Evolutionary conservation across 148 eudicot species (phyloP), one percentile per base, ranked within the genome.

Genomic region (Simmondsia chinensis): DNA sequence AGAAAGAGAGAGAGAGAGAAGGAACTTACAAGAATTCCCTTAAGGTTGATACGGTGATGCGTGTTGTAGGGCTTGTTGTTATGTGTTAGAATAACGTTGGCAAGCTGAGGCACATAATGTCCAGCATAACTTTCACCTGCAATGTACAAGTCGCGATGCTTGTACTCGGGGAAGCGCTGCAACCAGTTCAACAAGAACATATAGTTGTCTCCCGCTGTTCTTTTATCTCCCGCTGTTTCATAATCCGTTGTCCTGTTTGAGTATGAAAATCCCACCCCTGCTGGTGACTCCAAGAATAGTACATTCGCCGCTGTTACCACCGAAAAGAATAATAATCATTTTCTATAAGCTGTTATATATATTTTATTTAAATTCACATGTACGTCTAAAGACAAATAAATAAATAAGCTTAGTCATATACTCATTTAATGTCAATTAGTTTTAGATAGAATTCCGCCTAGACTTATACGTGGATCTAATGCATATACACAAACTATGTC

Each of bases 221-320:
- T 20, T 28, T 33, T 48, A 28, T 48, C 52, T 18, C 52, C 39
- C 8, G 15, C 12, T 5, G 20, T 25, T 2, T 15, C 12, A 4
- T 34, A 50, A 15, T 50, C 42, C 13, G 33, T 17, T 0, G 33
- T n/a, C 0, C 6, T 24, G 15, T 50, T 50, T 3, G 57, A 25
- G n/a, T n/a, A n/a, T n/a, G n/a, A n/a, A n/a, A n/a, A n/a, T n/a
- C n/a, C n/a, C n/a, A n/a, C n/a, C n/a, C 57, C 57, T 1, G 29
- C 45, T 1, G 57, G 57, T 3, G 46, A 24, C 14, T 52, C 57
- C 43, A 52, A 38, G 29, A 38, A 52, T 2, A 52, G 11, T 19
- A 52, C 22, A 11, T 52, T 52, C 15, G 57, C 57, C 23, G 25
- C 57, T 48, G 53, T n/a, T n/a, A n/a, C n/a, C n/a, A n/a, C n/a